Percentiles rank a stretch among this genome's conserved stretches.
Conservation (phyloP, 2,329 filamentous ascomycete genomes). For the Chaetomium sp. region DNA sequence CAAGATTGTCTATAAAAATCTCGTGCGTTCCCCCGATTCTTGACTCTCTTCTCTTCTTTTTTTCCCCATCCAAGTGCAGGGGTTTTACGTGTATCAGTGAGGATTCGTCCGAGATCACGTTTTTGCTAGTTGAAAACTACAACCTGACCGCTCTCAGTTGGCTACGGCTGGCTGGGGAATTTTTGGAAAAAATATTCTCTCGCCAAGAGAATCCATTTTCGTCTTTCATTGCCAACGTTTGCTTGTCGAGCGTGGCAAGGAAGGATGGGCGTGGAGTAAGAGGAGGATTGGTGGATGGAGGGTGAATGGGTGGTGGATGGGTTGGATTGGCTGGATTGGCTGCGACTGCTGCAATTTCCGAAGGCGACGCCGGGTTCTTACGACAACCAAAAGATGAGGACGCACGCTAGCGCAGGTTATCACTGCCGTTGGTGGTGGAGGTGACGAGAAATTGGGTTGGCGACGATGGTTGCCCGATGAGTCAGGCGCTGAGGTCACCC, state of each 20-base stretch:
- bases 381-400: not conserved
- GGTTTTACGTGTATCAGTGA: constrained; percentile 84
- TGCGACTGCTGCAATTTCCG: not conserved
- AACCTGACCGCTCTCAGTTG: constrained; percentile 73
- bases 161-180: constrained; percentile 74
- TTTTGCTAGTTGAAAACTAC: constrained; percentile 93
- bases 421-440: not conserved
- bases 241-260: constrained; percentile 51
- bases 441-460: constrained; percentile 5
- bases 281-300: not conserved
- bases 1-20: constrained; percentile 11
- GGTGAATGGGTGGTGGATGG: not conserved
- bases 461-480: constrained; percentile 18
- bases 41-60: constrained; percentile 44
- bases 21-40: constrained; percentile 3
- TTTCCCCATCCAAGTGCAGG: constrained; percentile 65
- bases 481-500: constrained; percentile 12
- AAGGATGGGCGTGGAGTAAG: constrained; percentile 44
- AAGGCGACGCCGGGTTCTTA: not conserved
- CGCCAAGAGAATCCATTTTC: constrained; percentile 40
- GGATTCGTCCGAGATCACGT: constrained; percentile 83
- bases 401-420: not conserved
- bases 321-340: not conserved
- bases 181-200: constrained; percentile 62
- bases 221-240: constrained; percentile 56